Conservation (phyloP, 768 basidiomycete genomes). For the Pleurotus cornucopiae region DNA sequence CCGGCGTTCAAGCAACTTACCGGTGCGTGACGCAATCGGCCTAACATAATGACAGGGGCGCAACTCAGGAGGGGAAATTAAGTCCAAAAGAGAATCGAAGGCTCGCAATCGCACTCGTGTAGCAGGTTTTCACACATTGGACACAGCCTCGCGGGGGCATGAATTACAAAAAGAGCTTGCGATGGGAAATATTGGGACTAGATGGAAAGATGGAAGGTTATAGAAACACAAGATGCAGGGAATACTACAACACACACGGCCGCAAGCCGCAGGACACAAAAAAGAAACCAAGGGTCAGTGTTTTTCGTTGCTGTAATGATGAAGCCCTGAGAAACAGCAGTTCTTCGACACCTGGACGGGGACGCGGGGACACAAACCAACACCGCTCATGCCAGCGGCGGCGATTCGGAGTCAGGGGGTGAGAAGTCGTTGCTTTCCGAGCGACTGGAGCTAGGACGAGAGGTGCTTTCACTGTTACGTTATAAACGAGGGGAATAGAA, state of each 20-base stretch:
- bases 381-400: constrained; percentile 1
- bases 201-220: constrained; percentile 6
- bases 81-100: too few species aligned
- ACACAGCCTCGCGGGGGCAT: too few species aligned
- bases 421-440: constrained; percentile 5
- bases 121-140: too few species aligned
- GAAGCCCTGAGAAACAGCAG: not conserved
- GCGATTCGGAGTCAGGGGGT: constrained; percentile 3
- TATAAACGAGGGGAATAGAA: not conserved
- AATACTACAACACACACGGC: constrained; percentile 4
- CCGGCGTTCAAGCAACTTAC: not conserved
- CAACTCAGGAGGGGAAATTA: too few species aligned
- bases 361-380: not conserved
- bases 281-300: not conserved
- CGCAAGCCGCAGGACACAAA: not conserved
- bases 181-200: constrained; percentile 1
- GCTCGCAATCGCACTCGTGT: too few species aligned
- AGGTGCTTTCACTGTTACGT: constrained; percentile 3
- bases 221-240: constrained; percentile 1
- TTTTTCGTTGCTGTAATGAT: not conserved
- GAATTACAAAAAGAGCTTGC: not conserved
- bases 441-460: constrained; percentile 4
- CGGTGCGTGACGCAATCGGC: not conserved
- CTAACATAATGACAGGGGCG: too few species aligned
- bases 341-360: not conserved